These are phyloP conservation scores for Tylopilus intermedius DNA, from an alignment of 768 basidiomycete species.

Conservation along the genomic window DNA sequence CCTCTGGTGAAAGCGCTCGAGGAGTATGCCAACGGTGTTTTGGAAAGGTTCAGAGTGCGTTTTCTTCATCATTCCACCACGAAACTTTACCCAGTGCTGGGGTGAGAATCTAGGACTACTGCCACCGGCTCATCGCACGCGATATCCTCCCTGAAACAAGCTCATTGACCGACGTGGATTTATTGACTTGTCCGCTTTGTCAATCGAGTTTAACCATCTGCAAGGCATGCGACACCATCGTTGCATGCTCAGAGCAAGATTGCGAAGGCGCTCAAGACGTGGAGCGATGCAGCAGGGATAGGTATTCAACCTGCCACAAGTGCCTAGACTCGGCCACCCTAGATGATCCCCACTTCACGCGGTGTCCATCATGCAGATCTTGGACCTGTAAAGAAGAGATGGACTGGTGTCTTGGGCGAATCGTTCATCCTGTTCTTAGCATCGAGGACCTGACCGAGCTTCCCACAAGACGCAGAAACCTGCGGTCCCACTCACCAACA, in stretches of 20 bases:
- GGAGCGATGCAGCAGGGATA: background rate
- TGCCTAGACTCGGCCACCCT: background rate
- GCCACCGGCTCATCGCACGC: background rate
- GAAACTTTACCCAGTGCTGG: background rate
- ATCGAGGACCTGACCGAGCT: background rate
- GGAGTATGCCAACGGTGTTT: background rate
- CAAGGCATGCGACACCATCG: background rate
- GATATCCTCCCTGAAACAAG: background rate
- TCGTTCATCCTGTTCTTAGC: background rate
- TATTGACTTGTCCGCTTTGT: slow-evolving; percentile 8
- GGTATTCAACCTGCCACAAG: background rate
- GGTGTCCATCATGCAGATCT: too few species aligned
- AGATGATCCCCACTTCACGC: background rate
- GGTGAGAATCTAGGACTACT: background rate
- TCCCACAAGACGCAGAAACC: too few species aligned
- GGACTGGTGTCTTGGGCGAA: background rate
- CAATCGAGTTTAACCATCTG: background rate
- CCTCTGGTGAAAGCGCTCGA: too few species aligned
- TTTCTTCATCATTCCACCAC: background rate
- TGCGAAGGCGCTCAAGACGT: background rate
- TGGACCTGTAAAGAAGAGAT: background rate
- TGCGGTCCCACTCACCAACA: background rate
- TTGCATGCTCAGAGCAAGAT: background rate
- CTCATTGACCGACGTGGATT: background rate
- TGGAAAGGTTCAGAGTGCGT: slow-evolving; percentile 3